These are phyloP conservation scores for Solanum arcanum DNA, from an alignment of 257 asterid genomes.

Conservation along the genomic window DNA sequence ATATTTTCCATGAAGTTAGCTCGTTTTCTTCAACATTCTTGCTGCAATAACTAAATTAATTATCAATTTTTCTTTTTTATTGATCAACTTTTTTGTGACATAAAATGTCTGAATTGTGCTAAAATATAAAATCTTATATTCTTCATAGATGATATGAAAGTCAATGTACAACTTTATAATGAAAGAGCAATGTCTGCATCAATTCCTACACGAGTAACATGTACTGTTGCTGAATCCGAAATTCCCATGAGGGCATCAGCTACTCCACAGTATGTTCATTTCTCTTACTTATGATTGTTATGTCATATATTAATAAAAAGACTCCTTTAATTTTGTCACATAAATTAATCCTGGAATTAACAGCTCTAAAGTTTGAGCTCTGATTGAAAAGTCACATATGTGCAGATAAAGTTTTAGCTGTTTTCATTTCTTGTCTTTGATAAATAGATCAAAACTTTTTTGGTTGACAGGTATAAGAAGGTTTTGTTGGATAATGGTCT, in stretches of 20 bases:
- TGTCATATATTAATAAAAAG: not conserved
- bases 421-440: not conserved
- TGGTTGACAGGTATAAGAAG: conserved; percentile 61
- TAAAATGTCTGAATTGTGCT: not conserved
- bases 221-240: conserved; percentile 75
- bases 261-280: conserved; percentile 64
- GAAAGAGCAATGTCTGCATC: conserved; percentile 73
- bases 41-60: not conserved
- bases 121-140: conserved; percentile 1
- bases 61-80: not conserved
- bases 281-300: not conserved
- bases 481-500: conserved; percentile 86
- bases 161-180: conserved; percentile 59
- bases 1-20: not conserved
- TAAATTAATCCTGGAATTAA: not conserved
- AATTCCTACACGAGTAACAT: conserved; percentile 62
- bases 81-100: not conserved
- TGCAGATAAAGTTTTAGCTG: not conserved
- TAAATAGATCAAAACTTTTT: not conserved
- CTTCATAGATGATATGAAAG: conserved; percentile 64
- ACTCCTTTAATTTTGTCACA: not conserved
- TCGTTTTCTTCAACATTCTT: not conserved
- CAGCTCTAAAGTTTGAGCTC: not conserved
- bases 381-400: not conserved
- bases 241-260: conserved; percentile 53